Evolutionary conservation across 768 basidiomycete species (phyloP).

Genomic region (Auriscalpium microsporum): DNA sequence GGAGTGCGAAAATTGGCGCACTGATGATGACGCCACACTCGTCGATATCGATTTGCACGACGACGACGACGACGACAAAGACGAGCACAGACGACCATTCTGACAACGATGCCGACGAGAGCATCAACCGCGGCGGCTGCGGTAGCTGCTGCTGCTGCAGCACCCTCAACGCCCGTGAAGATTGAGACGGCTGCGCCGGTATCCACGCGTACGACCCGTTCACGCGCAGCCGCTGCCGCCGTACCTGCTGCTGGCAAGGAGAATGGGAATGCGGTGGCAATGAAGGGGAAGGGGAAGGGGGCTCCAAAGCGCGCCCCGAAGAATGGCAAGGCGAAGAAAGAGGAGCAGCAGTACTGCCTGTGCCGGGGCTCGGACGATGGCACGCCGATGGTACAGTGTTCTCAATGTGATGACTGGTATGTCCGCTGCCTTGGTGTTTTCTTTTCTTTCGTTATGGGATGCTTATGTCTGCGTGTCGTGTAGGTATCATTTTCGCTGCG

Average conservation of each 20-base stretch:
- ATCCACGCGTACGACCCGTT: slow-evolving; percentile 11
- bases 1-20: too few species aligned
- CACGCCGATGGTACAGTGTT: slow-evolving; percentile 69
- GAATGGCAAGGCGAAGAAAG: slow-evolving; percentile 9
- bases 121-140: too few species aligned
- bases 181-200: too few species aligned
- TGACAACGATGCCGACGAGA: too few species aligned
- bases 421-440: slow-evolving; percentile 14
- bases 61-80: too few species aligned
- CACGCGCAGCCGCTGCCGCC: not conserved
- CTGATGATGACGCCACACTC: too few species aligned
- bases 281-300: slow-evolving; percentile 9
- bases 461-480: not conserved
- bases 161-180: too few species aligned
- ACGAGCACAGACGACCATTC: too few species aligned
- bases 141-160: too few species aligned
- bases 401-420: slow-evolving; percentile 61
- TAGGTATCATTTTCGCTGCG: slow-evolving; percentile 77
- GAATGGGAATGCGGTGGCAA: not conserved
- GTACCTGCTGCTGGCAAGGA: slow-evolving; percentile 1
- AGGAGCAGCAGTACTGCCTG: slow-evolving; percentile 37
- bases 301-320: slow-evolving; percentile 8
- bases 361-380: slow-evolving; percentile 66
- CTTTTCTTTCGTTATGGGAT: not conserved
- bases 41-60: too few species aligned